Base-by-base conservation (phyloP, 371 early-diverging fungal genomes). In the Mortierella sp. region DNA sequence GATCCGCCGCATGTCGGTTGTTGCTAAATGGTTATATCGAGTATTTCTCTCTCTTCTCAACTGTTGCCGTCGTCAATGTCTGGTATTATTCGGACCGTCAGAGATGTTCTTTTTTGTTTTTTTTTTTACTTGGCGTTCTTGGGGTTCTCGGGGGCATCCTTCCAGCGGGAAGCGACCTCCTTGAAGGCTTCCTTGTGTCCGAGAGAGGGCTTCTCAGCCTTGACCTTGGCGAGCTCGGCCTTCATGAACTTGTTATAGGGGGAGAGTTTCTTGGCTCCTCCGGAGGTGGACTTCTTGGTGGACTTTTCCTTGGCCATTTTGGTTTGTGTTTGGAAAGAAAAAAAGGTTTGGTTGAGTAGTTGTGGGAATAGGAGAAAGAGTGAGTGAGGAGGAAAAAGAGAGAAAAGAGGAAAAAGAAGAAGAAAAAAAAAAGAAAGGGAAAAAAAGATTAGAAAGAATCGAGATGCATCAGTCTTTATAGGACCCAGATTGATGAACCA, bases 241-340 rank as follows among this genome's bases (percentile, higher is more conserved):
- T 91, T 92, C 91, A 93, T 92, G 84, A 89, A 93, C 77, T 83
- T 86, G 86, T 92, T 92, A 83, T 92, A 92, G 65, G 91, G 90
- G 60, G 91, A 86, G 68, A 88, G 58, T 85, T 88, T 88, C 87
- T 84, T 88, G 67, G 66, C 74, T 21, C 63, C 81, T 11, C 65
- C 72, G 69, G 72, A 50, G 61, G 61, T 28, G 32, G 72, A 72
- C 77, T 87, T 87, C 81, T 80, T 75, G 60, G 67, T 62, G 67
- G 75, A 50, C 75, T 80, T 75, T 75, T 74, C 81, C 80, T 79
- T 79, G 75, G 80, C 74, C 80, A 79, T 79, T 45, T 73, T 73
- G 47, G 61, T 36, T 32, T 63, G 50, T 60, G 58, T 67, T 16
- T 52, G 15, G n/a, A 55, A 24, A 24, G 61, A 24, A 15, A 45